Conservation (phyloP, 225 moss, liverwort and hornwort genomes). For the Straminergon stramineum region DNA sequence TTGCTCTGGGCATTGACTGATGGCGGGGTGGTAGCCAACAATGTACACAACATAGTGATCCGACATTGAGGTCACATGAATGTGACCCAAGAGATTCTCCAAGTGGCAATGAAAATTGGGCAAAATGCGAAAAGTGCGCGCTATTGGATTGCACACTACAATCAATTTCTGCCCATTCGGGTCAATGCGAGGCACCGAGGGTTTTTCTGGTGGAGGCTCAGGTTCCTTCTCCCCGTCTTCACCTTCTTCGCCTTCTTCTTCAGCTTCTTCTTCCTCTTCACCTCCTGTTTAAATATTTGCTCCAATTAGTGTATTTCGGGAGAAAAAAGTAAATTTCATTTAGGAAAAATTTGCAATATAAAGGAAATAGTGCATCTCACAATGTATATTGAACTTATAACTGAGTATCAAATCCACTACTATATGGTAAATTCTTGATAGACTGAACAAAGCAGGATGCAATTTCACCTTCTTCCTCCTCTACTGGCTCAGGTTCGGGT, state of each 20-base stretch:
- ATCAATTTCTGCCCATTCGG: conserved; percentile 41
- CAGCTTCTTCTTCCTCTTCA: neutral
- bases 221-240: neutral
- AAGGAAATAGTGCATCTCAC: neutral
- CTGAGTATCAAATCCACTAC: neutral
- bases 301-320: neutral
- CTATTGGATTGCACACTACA: conserved; percentile 39
- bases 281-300: neutral
- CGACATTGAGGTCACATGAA: conserved; percentile 7
- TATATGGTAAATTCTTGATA: neutral
- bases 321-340: neutral
- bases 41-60: conserved; percentile 34
- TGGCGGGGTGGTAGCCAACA: conserved; percentile 27
- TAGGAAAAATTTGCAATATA: neutral
- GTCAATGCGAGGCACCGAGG: neutral
- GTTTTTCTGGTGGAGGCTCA: neutral
- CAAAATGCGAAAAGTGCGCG: conserved; percentile 29
- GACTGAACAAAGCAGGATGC: neutral
- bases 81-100: conserved; percentile 31
- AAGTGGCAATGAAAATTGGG: conserved; percentile 44
- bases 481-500: neutral
- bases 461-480: neutral
- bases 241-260: neutral
- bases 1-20: conserved; percentile 21
- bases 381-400: neutral